Evolutionary conservation across 306 rosid species (phyloP), one percentile per base, ranked within the genome.

Genomic region (Acacia confusa): DNA sequence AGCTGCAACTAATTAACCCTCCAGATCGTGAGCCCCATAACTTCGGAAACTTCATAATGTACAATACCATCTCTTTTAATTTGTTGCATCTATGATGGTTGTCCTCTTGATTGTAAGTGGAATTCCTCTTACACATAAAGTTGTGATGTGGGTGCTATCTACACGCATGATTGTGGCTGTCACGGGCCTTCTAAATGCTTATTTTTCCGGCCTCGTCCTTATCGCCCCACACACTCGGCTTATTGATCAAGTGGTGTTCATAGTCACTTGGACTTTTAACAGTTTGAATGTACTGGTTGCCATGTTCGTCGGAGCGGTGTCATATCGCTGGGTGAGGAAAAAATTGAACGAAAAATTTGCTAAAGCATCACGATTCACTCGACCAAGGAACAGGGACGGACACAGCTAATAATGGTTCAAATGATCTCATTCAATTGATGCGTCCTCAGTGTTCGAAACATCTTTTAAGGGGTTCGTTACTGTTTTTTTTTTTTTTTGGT

Each of bases 391-490:
- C 20, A 50, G 6, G 55, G 55, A 16, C 6, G n/a, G n/a, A 16
- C 22, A 16, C n/a, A 4, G 1, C 1, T 50, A 50, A 34, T 34
- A 34, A 16, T 50, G 7, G 1, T 27, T 27, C 28, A 27, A 0
- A 27, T 27, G n/a, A 9, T 41, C 45, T 41, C 13, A 43, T 43
- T 63, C 38, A 43, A 8, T 43, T 43, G 45, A 43, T 1, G 45
- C 13, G 45, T 43, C 45, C 2, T 9, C 0, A 2, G 14, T 41
- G 45, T 9, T 0, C 1, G 1, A 0, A 9, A 3, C 36, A 3
- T 3, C 36, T 34, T 34, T 34, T 4, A 0, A 34, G 6, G 36
- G 36, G 6, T 34, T 34, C 6, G 0, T 34, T 34, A 34, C 36
- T 4, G 36, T 34, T 4, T 27, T 27, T 27, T 27, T 27, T 27